Evolutionary conservation across 139 green algal genomes (phyloP), one percentile per base, ranked within the genome.

Genomic region (Choricystis sp.): DNA sequence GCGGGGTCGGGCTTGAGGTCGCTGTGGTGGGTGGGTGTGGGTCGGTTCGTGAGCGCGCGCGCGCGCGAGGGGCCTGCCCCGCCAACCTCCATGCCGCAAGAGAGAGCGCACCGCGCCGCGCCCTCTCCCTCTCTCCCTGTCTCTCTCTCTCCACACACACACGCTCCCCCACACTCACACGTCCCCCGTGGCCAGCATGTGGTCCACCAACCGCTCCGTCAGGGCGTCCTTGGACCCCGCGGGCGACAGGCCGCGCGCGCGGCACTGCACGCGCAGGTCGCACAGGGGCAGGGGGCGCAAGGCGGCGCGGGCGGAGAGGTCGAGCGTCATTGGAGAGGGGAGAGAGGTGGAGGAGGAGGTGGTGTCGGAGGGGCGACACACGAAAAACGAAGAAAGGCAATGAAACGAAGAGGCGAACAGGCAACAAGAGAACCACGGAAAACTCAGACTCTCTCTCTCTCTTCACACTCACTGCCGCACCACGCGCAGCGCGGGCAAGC

Each of bases 191-290:
- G 68, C 49, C 23, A 83, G 48, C 77, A 89, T 88, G 79, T 83
- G 29, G 40, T 89, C 78, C 30, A 58, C 62, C 25, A 92, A 56
- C 25, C 83, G 75, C 48, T 92, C 76, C 1, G 55, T 24, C 23
- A 92, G 72, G 25, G 75, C 61, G 29, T 92, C 85, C 16, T 73
- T 70, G 64, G 76, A 73, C 26, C 85, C 85, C 23, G 71, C 85
- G 16, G 85, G 85, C 27, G 73, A 83, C 14, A 92, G n/a, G 16
- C 73, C 73, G 19, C 74, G 68, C 0, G 77, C 71, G 20, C 82
- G 72, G 70, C 80, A 86, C 63, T 86, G 70, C n/a, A 70, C 77
- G 3, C 82, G 70, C 56, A 89, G 71, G 57, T 89, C 82, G 64
- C 84, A 83, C 27, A 85, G 62, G 4, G 84, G 68, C 60, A 85